Conservation (phyloP, 306 rosid species). For the Cicer arietinum region DNA sequence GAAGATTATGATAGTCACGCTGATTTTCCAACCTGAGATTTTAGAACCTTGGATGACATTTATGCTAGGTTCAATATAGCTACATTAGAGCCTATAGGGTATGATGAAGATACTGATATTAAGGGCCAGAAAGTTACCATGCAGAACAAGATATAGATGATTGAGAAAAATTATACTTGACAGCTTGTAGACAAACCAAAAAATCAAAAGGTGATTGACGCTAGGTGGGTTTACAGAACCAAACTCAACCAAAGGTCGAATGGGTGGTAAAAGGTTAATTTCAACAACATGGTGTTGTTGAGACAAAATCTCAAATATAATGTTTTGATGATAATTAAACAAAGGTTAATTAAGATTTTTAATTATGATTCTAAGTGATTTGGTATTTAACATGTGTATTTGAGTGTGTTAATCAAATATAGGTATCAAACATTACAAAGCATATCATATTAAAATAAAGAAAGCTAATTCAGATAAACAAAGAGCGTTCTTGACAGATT, state of each 20-base stretch:
- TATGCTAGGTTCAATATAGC: neutral
- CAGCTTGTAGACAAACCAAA: neutral
- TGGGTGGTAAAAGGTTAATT: neutral
- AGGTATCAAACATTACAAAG: no score
- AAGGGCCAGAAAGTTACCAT: neutral
- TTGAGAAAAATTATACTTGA: neutral
- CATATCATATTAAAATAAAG: no score
- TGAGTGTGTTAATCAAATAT: no score
- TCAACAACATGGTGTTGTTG: neutral
- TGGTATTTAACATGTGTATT: no score
- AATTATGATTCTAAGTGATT: no score
- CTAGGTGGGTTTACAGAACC: neutral
- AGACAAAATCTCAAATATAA: no score
- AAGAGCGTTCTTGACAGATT: no score
- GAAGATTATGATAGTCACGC: neutral
- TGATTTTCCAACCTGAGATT: no score
- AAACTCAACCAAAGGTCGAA: neutral
- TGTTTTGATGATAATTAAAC: no score
- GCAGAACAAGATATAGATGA: neutral
- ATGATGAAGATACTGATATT: neutral
- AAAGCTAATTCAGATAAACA: no score
- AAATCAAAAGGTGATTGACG: neutral
- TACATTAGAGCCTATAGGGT: neutral
- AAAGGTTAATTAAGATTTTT: no score
- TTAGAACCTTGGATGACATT: no score